Percentiles rank a stretch among this genome's conserved stretches.
Conservation (phyloP, 352 stramenopile genomes). For the Phytophthora megakarya region DNA sequence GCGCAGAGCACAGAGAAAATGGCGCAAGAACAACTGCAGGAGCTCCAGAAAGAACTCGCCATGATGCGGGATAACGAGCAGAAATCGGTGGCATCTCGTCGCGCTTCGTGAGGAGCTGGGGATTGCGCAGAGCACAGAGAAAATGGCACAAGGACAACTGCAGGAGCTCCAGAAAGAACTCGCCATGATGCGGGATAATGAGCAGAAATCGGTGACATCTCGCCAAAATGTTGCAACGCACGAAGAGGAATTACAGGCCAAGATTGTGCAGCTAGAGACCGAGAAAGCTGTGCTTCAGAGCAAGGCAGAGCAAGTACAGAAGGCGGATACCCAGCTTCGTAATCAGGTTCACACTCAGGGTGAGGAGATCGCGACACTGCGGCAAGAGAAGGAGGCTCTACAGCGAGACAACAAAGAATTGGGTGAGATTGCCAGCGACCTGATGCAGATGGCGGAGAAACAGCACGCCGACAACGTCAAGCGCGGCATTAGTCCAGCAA, state of each 20-base stretch:
- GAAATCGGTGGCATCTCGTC: conserved; percentile 22
- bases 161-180: conserved; percentile 38
- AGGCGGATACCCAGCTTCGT: conserved; percentile 61
- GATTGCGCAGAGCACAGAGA: conserved; percentile 29
- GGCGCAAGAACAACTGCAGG: conserved; percentile 39
- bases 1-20: conserved; percentile 35
- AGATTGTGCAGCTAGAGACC: conserved; percentile 52
- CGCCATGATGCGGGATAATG: conserved; percentile 35
- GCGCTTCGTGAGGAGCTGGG: conserved; percentile 47
- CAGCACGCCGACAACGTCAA: conserved; percentile 48
- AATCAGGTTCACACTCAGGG: conserved; percentile 48
- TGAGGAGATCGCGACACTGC: conserved; percentile 45
- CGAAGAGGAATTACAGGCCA: conserved; percentile 40
- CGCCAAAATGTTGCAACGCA: conserved; percentile 33
- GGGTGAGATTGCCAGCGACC: conserved; percentile 59
- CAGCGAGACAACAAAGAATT: conserved; percentile 60
- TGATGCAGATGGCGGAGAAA: conserved; percentile 72
- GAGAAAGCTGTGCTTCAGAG: conserved; percentile 72
- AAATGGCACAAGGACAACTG: conserved; percentile 41
- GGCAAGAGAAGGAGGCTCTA: conserved; percentile 42
- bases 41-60: conserved; percentile 34
- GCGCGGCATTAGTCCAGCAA: conserved; percentile 30
- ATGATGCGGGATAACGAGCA: conserved; percentile 37
- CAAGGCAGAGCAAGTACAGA: conserved; percentile 67
- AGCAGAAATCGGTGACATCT: conserved; percentile 20